Conservation (phyloP, 2,329 filamentous ascomycete species). For the Ciborinia camelliae region DNA sequence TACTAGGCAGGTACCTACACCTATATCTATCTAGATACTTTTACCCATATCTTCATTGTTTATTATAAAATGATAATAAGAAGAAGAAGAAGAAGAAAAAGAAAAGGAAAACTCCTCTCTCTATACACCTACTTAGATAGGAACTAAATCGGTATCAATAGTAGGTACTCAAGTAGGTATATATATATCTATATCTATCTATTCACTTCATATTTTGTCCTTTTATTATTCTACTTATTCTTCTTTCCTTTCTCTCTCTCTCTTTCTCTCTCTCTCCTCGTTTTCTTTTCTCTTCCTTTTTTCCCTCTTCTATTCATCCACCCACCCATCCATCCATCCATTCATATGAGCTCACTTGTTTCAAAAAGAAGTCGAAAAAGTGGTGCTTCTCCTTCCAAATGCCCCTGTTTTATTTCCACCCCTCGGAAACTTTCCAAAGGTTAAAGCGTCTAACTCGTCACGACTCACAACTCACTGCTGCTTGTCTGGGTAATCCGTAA, state of each 20-base stretch:
- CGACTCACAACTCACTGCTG: too few relatives aligned
- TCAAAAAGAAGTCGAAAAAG: neutral
- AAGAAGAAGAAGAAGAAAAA: too few relatives aligned
- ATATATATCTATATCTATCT: neutral
- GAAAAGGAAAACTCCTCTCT: too few relatives aligned
- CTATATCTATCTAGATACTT: neutral
- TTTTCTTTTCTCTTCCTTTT: neutral
- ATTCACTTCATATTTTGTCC: neutral
- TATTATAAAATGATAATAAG: too few relatives aligned
- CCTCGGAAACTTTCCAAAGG: slow-evolving; percentile 1
- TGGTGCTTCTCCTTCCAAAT: slow-evolving; percentile 2
- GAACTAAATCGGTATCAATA: too few relatives aligned
- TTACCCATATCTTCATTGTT: too few relatives aligned
- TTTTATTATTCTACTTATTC: neutral
- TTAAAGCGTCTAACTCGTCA: slow-evolving; percentile 15
- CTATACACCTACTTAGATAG: too few relatives aligned
- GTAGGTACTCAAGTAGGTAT: too few relatives aligned
- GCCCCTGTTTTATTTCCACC: slow-evolving; percentile 8
- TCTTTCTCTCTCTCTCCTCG: neutral
- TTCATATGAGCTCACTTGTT: neutral
- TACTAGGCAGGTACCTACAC: too few relatives aligned
- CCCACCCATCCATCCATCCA: neutral
- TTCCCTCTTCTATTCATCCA: neutral
- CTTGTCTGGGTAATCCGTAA: too few relatives aligned
- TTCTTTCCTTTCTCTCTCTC: neutral